Conservation (phyloP, 2,329 filamentous ascomycete species). For the Seiridium unicorne region DNA sequence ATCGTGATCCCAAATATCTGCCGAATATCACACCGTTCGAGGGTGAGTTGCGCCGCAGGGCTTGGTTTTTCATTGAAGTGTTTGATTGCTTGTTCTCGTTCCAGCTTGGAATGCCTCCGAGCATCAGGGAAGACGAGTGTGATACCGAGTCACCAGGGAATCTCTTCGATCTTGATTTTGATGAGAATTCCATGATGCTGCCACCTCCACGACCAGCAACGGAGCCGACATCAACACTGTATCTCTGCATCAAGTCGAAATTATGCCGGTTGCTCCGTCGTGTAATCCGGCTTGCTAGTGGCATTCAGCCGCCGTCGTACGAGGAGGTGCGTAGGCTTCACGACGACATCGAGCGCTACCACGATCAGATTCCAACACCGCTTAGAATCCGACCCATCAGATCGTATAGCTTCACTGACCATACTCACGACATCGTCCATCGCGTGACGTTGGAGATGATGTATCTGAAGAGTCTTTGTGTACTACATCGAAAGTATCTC, state of each 20-base stretch:
- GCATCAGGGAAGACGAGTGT: slow-evolving; percentile 44
- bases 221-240: slow-evolving; percentile 42
- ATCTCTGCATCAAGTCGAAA: slow-evolving; percentile 40
- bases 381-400: slow-evolving; percentile 40
- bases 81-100: slow-evolving; percentile 49
- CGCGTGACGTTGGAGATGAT: slow-evolving; percentile 47
- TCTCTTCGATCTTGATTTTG: slow-evolving; percentile 50
- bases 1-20: slow-evolving; percentile 44
- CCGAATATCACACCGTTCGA: slow-evolving; percentile 45
- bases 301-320: slow-evolving; percentile 32
- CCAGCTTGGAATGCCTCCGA: slow-evolving; percentile 52
- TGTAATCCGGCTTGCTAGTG: slow-evolving; percentile 39
- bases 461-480: slow-evolving; percentile 46
- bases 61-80: slow-evolving; percentile 46
- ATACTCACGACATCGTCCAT: slow-evolving; percentile 45
- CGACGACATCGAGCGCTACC: slow-evolving; percentile 36
- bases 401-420: slow-evolving; percentile 40
- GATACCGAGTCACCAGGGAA: slow-evolving; percentile 46
- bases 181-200: slow-evolving; percentile 40
- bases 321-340: slow-evolving; percentile 38
- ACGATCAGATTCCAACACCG: slow-evolving; percentile 35
- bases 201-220: slow-evolving; percentile 40
- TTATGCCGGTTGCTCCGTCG: slow-evolving; percentile 42
- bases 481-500: slow-evolving; percentile 49
- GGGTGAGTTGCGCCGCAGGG: slow-evolving; percentile 48